Conservation (phyloP, 2,329 filamentous ascomycete species). For the Aspergillus aculeatus region DNA sequence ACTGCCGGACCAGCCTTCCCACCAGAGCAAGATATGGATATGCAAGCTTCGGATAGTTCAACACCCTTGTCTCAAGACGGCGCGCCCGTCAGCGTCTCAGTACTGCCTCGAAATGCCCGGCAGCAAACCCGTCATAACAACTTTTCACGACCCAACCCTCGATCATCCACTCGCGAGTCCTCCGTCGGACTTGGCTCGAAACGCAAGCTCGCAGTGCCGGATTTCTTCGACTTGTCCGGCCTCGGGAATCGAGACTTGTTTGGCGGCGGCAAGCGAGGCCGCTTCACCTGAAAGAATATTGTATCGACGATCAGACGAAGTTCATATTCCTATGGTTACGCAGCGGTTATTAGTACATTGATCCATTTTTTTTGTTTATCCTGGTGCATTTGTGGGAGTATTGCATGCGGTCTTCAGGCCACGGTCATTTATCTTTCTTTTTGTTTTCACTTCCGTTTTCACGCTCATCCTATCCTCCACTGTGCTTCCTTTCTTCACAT, state of each 20-base stretch:
- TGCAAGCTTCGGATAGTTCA: conserved; percentile 41
- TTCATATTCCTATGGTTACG: conserved; percentile 34
- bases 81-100: conserved; percentile 43
- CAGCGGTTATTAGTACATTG: conserved; percentile 29
- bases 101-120: conserved; percentile 43
- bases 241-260: conserved; percentile 45
- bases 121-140: conserved; percentile 41
- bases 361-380: conserved; percentile 22
- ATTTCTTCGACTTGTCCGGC: conserved; percentile 52
- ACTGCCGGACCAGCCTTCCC: conserved; percentile 43
- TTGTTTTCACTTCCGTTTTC: conserved; percentile 13
- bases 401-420: conserved; percentile 27
- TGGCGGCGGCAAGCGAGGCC: conserved; percentile 49
- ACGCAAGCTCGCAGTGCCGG: conserved; percentile 47
- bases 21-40: conserved; percentile 43
- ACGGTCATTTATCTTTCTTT: conserved; percentile 18
- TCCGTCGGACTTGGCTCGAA: conserved; percentile 46
- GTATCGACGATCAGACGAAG: conserved; percentile 35
- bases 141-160: conserved; percentile 36
- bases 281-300: conserved; percentile 40
- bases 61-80: conserved; percentile 30
- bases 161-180: conserved; percentile 40
- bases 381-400: conserved; percentile 36
- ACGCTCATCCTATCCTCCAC: conserved; percentile 11
- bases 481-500: conserved; percentile 9